A percentile compares a stretch with the other conserved stretches of the same genome.
phyloP scores from a whole-genome alignment of 164 flowering plant species.

The Nymphaea colorata region DNA sequence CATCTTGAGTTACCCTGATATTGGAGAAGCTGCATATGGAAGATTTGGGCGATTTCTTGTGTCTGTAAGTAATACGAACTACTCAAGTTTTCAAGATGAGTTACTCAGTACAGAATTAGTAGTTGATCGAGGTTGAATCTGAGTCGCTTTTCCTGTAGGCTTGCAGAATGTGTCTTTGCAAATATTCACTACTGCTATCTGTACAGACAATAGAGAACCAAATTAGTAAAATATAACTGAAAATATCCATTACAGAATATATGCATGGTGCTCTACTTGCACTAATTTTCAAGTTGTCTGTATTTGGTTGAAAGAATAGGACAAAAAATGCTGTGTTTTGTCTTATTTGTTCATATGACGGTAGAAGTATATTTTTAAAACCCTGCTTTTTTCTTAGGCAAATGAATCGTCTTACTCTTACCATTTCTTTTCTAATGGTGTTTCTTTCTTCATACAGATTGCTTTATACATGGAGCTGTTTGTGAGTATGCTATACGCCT shows the following conservation, averaged over 20 bases:
- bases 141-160: too few species aligned
- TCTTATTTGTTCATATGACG: background rate
- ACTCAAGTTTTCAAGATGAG: background rate
- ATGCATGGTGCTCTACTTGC: too few species aligned
- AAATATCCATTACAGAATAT: too few species aligned
- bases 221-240: too few species aligned
- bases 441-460: constrained; percentile 43
- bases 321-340: background rate
- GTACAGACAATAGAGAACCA: too few species aligned
- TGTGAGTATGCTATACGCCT: constrained; percentile 39
- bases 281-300: too few species aligned
- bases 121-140: too few species aligned
- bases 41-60: background rate
- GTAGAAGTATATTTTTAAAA: background rate
- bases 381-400: background rate
- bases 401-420: background rate
- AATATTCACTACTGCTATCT: too few species aligned
- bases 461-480: constrained; percentile 66
- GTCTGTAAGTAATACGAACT: background rate
- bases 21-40: constrained; percentile 3
- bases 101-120: too few species aligned
- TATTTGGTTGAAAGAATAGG: too few species aligned
- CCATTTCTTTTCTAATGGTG: constrained; percentile 11
- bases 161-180: too few species aligned
- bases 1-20: constrained; percentile 26